Evolutionary conservation across 768 basidiomycete genomes (phyloP), one percentile per base, ranked within the genome.

Genomic region (Trametopsis cervina): DNA sequence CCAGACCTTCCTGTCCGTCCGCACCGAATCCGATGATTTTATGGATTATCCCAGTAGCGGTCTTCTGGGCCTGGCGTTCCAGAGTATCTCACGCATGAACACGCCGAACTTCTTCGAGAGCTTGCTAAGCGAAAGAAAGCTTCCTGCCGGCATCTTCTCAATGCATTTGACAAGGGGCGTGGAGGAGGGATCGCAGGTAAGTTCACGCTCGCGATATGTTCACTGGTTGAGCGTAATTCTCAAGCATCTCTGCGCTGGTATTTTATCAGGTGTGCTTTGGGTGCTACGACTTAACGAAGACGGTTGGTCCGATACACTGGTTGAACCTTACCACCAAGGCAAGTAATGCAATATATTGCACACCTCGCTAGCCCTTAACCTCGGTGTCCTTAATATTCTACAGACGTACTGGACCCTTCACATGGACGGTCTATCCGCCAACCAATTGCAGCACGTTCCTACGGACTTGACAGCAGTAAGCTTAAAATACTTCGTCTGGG

Each of bases 81-180:
- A 76, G 27, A 65, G 72, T 36, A 81, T 85, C 46, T 62, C 81
- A 10, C 62, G 56, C 40, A 71, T 68, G 0, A 58, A 56, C 11
- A 52, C 69, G 44, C 69, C 73, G 6, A 84, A 83, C 0, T 76
- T 83, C 54, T 80, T 84, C 52, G 85, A 86, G 61, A 83, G 77
- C 53, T 59, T 85, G 33, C 71, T 85, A 15, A 53, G 58, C 12
- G 53, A 63, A 53, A 62, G 63, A 40, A 64, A 65, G 52, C 48
- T 83, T 22, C 57, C 62, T 3, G 62, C 68, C 0, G 73, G 77
- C 11, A 55, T 78, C 3, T 86, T 86, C 59, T 75, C 76, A 12
- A 70, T 85, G n/a, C 73, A 82, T 54, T 57, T 84, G 25, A 65
- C 75, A n/a, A 62, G 77, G 7, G 52, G 53, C 10, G 40, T 66